phyloP scores from a whole-genome alignment of 805 yeast species.

The Saccharomyces kudriavzevii region DNA sequence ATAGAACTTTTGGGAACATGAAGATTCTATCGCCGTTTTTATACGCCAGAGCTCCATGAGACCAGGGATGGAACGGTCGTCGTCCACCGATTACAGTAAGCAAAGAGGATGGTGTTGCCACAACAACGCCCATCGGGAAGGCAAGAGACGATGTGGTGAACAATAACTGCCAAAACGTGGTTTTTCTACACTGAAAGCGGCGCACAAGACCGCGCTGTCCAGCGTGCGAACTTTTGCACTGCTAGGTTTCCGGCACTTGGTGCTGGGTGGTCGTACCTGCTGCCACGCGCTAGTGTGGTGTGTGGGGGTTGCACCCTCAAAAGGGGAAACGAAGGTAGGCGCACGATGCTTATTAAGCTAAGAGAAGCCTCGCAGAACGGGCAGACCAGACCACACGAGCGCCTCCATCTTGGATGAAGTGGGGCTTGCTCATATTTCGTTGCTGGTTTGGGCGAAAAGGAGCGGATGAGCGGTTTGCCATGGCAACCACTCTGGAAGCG shows the following conservation, averaged over 20 bases:
- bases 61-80: neutral
- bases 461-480: neutral
- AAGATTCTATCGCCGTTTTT: neutral
- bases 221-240: neutral
- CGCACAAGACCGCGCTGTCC: neutral
- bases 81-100: neutral
- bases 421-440: neutral
- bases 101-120: neutral
- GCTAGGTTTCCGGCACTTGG: neutral
- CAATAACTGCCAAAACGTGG: neutral
- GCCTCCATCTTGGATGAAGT: neutral
- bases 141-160: neutral
- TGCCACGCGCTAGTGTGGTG: neutral
- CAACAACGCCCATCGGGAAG: neutral
- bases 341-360: neutral
- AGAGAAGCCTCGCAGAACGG: neutral
- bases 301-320: neutral
- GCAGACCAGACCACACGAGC: neutral
- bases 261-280: neutral
- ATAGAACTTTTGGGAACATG: neutral
- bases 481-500: neutral
- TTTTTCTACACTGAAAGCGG: neutral
- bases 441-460: neutral
- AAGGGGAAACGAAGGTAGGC: neutral
- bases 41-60: neutral